A percentile compares a stretch with the other conserved stretches of the same genome.
Evolutionary conservation across 441 rosid species (phyloP).

Genomic region (Lepidium campestre): DNA sequence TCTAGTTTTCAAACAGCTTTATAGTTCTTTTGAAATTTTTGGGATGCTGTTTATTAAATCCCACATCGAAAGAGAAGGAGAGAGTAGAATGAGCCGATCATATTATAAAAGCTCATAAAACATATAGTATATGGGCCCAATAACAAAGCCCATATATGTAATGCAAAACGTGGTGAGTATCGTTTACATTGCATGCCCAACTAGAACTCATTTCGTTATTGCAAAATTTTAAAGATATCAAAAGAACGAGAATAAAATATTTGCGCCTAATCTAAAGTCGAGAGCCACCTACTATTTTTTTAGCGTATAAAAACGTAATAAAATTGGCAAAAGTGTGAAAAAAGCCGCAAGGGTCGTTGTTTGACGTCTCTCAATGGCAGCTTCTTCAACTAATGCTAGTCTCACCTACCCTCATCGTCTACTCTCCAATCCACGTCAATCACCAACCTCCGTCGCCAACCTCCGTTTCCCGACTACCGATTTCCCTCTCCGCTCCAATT

Average conservation of each 20-base stretch:
- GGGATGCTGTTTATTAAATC: too few relatives aligned
- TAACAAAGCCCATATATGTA: not conserved
- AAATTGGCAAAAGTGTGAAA: not conserved
- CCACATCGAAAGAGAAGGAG: not conserved
- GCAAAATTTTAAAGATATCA: not conserved
- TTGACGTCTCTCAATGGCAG: conserved; percentile 22
- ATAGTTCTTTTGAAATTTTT: too few relatives aligned
- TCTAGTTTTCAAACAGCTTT: too few relatives aligned
- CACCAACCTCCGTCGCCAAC: conserved; percentile 23
- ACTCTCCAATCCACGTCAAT: not conserved
- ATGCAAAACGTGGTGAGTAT: not conserved
- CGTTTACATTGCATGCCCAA: too few relatives aligned
- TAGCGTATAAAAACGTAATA: not conserved
- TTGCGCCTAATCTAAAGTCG: not conserved
- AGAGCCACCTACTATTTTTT: not conserved
- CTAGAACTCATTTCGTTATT: too few relatives aligned
- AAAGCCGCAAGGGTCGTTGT: not conserved
- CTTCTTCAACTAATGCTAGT: conserved; percentile 16
- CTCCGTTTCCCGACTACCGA: conserved; percentile 9
- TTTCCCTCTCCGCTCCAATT: not conserved
- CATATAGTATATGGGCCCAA: not conserved
- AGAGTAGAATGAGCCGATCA: not conserved
- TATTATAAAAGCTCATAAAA: not conserved
- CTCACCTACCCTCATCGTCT: conserved; percentile 26
- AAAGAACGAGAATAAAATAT: too few relatives aligned